Evolutionary conservation across 2,329 filamentous ascomycete species (phyloP), one percentile per base, ranked within the genome.

Genomic region (Hawksworthiomyces lignivorus): DNA sequence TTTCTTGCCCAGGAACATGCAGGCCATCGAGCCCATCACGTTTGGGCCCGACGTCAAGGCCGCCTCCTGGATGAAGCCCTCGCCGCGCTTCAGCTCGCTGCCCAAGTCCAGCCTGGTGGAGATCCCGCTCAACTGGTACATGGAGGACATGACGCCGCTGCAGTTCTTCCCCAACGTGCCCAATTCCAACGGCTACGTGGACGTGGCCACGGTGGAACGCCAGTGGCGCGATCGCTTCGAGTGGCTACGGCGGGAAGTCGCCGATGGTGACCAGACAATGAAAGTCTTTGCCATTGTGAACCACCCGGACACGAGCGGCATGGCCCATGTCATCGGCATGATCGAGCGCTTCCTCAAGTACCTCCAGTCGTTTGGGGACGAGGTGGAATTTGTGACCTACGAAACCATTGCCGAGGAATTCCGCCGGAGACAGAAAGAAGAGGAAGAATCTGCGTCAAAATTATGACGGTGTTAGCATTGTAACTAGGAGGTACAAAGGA

Each of bases 241-340:
- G 5, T 80, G 52, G 80, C 67, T 64, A 58, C 77, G 19, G 32
- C 24, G 24, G 24, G 24, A 8, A 12, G 24, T 26, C 24, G 82
- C 87, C 48, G 82, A 87, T 46, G 87, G 86, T 48, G n/a, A n/a
- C n/a, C n/a, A n/a, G n/a, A n/a, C n/a, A n/a, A n/a, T n/a, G n/a
- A n/a, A n/a, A n/a, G 72, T 86, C 35, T 87, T 87, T 51, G 82
- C 84, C 0, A 82, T 87, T 57, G 86, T 82, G 0, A 80, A 87
- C 21, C 83, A 87, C 57, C 83, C 83, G 0, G 82, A 87, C 46
- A 53, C 71, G 4, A 75, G 68, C 52, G 75, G 75, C 0, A 74
- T 77, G 69, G 72, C 74, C 39, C 75, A 79, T 62, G 65, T 80
- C 1, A 69, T 77, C 51, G 73, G 73, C 0, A 56, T 64, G 45